Evolutionary conservation across 192 early-diverging fungal genomes (phyloP), one percentile per base, ranked within the genome.

Genomic region (Dispira parvispora): DNA sequence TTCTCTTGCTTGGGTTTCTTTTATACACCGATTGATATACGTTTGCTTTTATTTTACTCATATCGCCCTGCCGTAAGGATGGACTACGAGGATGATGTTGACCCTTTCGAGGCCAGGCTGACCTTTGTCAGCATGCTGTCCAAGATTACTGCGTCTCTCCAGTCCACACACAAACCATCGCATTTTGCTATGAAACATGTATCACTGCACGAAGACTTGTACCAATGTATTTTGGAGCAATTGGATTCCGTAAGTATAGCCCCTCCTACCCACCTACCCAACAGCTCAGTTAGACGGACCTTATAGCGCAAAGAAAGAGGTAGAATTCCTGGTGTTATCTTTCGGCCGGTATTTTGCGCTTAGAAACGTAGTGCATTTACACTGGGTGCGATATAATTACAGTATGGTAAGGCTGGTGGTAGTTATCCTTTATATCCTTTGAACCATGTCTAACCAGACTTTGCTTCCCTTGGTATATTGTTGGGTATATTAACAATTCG

Each of bases 41-140:
- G 9, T 50, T 20, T 52, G 2, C n/a, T 61, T 61, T 21, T 5
- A 10, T 14, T 43, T 45, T n/a, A 16, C n/a, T n/a, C 42, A n/a
- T 43, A 45, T 45, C 1, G 43, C 18, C 58, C 32, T 38, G 32
- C 32, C 32, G 32, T 38, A 38, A 38, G 32, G 32, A 61, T 61
- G 58, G 43, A 44, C 16, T 61, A 61, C 58, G 58, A 61, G 6
- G 75, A 76, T 53, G 75, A 73, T 16, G 73, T 71, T 44, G 75
- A 76, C 43, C 75, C 75, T 10, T 76, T 76, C 52, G 75, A 76
- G 64, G 71, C 71, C 2, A 67, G 75, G 28, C 45, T 76, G 46
- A 63, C 73, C 13, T 80, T 80, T 62, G 71, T 72, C 53, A 73
- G 72, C 60, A 72, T 74, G 69, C 68, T 80, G 25, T 70, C 69